Conservation (phyloP, 768 basidiomycete genomes). For the Podaxis mareebaensis region DNA sequence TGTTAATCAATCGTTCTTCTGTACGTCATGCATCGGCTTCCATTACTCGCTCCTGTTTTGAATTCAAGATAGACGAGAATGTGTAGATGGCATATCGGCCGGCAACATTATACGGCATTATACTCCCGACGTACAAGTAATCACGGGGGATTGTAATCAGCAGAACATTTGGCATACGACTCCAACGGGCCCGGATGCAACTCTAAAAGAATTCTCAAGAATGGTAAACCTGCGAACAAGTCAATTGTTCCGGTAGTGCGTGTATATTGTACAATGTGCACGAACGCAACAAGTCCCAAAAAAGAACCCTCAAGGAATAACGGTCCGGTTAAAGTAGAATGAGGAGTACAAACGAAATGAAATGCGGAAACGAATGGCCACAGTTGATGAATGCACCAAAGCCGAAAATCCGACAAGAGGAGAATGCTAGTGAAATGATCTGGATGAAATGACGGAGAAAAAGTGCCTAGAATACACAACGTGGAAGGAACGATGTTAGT, state of each 20-base stretch:
- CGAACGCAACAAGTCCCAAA: not conserved
- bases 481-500: not conserved
- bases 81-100: too few relatives aligned
- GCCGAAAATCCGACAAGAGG: not conserved
- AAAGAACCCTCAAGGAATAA: not conserved
- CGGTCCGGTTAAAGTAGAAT: not conserved
- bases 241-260: not conserved
- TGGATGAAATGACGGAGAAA: not conserved
- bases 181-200: too few relatives aligned
- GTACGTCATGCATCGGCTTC: not conserved
- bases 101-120: too few relatives aligned
- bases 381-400: not conserved
- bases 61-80: not conserved
- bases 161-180: too few relatives aligned
- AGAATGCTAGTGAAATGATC: not conserved
- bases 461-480: slow-evolving; percentile 1
- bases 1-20: not conserved
- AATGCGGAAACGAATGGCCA: not conserved
- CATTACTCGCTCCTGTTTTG: not conserved
- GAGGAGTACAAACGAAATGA: not conserved
- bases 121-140: too few relatives aligned
- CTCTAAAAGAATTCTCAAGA: not conserved
- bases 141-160: too few relatives aligned
- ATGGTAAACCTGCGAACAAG: not conserved
- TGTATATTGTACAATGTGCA: not conserved